Base-by-base conservation (phyloP, 1,284 basidiomycete genomes). In the Thelephora terrestris region DNA sequence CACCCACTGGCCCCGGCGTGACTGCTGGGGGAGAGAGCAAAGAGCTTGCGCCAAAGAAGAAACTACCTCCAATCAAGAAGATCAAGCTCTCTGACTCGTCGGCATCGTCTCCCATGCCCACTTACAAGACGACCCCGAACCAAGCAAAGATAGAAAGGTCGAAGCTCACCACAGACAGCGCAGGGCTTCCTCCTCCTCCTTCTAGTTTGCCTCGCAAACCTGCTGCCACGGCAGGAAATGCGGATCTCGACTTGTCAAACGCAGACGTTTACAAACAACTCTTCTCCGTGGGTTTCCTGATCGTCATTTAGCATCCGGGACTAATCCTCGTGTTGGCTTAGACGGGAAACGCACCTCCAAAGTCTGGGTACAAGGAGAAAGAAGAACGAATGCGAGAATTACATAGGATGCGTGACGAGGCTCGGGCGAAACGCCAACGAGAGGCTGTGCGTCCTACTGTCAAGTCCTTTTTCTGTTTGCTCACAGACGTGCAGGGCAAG, bases 41-140 rank as follows among this genome's bases (percentile, higher is more conserved):
- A 27, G 48, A 59, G 24, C 50, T 65, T 16, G 55, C 61, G 12
- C 62, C 66, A 6, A 81, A 80, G 67, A 82, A 81, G 57, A 85
- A 84, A 57, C 67, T 85, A 12, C 85, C 85, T 2, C 67, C 75
- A 7, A 87, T 87, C 53, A 86, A 78, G 69, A 87, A 87, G 65
- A 82, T 73, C 57, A 86, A 85, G 60, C 54, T 61, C 4, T 51
- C 55, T 17, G 38, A 62, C 1, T 54, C 61, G 7, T 50, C 64
- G 25, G 52, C 59, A 1, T 54, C 62, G 7, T 52, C 61, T 29
- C 53, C 61, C 0, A 57, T 70, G 2, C 57, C 65, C 6, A 58
- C 58, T 5, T 56, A 61, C 7, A 47, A 60, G 5, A 61, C 64
- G 32, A 54, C 59, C 37, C 17, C 62, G 7, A 46, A 54, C n/a